Evolutionary conservation across 2,329 filamentous ascomycete genomes (phyloP).

Genomic region (Lasiodiplodia citricola): DNA sequence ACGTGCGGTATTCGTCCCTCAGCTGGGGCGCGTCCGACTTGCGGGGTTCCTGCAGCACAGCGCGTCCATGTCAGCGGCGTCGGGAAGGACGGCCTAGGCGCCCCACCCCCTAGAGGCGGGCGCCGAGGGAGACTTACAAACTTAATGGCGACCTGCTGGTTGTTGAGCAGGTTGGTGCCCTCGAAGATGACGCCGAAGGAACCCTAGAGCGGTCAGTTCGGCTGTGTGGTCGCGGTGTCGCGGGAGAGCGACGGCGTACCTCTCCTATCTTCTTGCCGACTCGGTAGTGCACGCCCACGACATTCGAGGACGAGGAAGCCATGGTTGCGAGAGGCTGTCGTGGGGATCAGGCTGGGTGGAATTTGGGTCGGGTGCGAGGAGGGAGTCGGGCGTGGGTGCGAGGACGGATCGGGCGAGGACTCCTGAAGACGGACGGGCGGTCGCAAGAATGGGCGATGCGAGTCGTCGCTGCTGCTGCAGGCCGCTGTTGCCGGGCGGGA

Average conservation of each 20-base stretch:
- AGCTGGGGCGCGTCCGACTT: constrained; percentile 98
- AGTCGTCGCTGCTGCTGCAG: constrained; percentile 23
- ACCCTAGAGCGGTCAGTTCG: constrained; percentile 54
- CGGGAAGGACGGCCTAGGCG: constrained; percentile 7
- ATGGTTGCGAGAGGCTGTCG: constrained; percentile 52
- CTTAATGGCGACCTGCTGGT: constrained; percentile 99
- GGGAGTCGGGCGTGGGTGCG: constrained; percentile 4
- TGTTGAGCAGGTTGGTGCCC: constrained; percentile 97
- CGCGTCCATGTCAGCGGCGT: constrained; percentile 9
- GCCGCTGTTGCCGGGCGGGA: constrained; percentile 12
- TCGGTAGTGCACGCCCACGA: constrained; percentile 97
- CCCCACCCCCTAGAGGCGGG: constrained; percentile 14
- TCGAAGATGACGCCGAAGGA: constrained; percentile 99
- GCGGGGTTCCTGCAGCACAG: constrained; percentile 77
- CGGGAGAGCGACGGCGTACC: constrained; percentile 20
- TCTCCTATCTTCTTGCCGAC: constrained; percentile 99
- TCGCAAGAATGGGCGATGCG: constrained; percentile 11
- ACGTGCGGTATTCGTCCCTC: constrained; percentile 97
- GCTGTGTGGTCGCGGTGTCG: neutral
- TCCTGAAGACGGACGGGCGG: constrained; percentile 22
- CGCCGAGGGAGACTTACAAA: constrained; percentile 69
- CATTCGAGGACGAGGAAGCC: constrained; percentile 91
- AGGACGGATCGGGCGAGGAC: constrained; percentile 16
- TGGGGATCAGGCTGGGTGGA: constrained; percentile 13
- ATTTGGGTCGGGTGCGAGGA: constrained; percentile 5